Evolutionary conservation across 2,329 filamentous ascomycete genomes (phyloP).

Genomic region (Epichloe bromicola): DNA sequence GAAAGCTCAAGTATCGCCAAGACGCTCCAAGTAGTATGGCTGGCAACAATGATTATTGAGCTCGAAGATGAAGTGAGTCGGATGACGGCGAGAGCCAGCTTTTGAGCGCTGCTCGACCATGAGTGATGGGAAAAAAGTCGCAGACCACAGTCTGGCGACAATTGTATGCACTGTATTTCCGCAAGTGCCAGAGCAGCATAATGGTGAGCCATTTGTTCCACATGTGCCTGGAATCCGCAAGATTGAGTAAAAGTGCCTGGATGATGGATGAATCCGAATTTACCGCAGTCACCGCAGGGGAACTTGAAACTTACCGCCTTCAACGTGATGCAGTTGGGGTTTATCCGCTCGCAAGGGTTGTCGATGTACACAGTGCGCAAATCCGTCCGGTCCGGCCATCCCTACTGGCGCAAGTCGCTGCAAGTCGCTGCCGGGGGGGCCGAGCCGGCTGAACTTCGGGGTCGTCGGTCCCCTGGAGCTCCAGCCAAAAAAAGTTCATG

Average conservation of each 20-base stretch:
- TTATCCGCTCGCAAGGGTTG: neutral
- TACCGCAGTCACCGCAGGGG: neutral
- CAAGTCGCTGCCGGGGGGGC: neutral
- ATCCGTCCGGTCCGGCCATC: neutral
- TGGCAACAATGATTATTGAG: neutral
- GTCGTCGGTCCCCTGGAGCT: constrained; percentile 10
- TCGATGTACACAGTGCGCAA: neutral
- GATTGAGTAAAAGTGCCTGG: neutral
- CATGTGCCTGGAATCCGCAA: neutral
- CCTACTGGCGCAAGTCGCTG: neutral
- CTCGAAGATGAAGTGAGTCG: neutral
- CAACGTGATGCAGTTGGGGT: neutral
- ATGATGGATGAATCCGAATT: neutral
- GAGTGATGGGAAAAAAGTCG: neutral
- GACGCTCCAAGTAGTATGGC: neutral
- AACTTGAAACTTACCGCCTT: neutral
- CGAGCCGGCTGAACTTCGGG: constrained; percentile 15
- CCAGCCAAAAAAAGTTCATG: constrained; percentile 14
- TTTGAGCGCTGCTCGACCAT: neutral
- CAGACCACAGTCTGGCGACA: neutral
- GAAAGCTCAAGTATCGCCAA: neutral
- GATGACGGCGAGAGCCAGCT: neutral
- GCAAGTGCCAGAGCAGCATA: neutral
- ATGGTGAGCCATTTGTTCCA: neutral
- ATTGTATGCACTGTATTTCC: neutral